Evolutionary conservation across 1,284 basidiomycete species (phyloP).

Genomic region (Cryptococcus sp.): DNA sequence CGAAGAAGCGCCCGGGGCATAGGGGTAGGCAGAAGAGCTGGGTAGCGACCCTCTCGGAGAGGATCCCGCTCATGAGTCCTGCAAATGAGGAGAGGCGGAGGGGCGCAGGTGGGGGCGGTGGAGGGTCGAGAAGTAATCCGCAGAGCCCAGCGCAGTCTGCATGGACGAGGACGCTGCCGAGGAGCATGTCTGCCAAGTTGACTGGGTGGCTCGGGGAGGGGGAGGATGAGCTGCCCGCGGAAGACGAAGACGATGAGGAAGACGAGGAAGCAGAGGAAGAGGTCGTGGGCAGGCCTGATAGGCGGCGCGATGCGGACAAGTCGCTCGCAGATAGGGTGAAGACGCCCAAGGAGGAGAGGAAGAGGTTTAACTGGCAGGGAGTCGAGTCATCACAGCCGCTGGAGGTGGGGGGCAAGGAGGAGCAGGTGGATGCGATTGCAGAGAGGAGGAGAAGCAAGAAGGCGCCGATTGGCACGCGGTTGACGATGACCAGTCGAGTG

Average conservation of each 20-base stretch:
- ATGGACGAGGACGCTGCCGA: constrained; percentile 25
- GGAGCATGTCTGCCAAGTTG: constrained; percentile 37
- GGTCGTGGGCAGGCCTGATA: constrained; percentile 19
- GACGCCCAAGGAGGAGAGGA: constrained; percentile 43
- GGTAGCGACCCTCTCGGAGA: constrained; percentile 48
- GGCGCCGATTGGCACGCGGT: constrained; percentile 68
- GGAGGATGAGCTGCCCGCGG: constrained; percentile 33
- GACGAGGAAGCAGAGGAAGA: constrained; percentile 13
- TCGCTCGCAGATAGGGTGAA: constrained; percentile 49
- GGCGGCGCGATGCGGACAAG: constrained; percentile 48
- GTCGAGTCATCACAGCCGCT: constrained; percentile 12
- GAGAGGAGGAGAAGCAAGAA: constrained; percentile 34
- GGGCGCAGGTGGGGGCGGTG: neutral
- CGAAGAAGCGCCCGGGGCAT: constrained; percentile 32
- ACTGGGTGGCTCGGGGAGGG: constrained; percentile 47
- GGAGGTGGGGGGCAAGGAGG: constrained; percentile 6
- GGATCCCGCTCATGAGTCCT: constrained; percentile 31
- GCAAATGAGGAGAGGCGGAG: constrained; percentile 13
- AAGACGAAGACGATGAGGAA: constrained; percentile 52
- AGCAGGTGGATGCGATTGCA: constrained; percentile 23
- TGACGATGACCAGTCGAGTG: constrained; percentile 94
- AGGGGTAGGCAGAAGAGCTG: constrained; percentile 55
- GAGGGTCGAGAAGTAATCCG: constrained; percentile 14
- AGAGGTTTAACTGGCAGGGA: constrained; percentile 21
- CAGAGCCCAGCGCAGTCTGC: constrained; percentile 13